Conservation (phyloP, 1,284 basidiomycete species). For the Peniophora sp. region DNA sequence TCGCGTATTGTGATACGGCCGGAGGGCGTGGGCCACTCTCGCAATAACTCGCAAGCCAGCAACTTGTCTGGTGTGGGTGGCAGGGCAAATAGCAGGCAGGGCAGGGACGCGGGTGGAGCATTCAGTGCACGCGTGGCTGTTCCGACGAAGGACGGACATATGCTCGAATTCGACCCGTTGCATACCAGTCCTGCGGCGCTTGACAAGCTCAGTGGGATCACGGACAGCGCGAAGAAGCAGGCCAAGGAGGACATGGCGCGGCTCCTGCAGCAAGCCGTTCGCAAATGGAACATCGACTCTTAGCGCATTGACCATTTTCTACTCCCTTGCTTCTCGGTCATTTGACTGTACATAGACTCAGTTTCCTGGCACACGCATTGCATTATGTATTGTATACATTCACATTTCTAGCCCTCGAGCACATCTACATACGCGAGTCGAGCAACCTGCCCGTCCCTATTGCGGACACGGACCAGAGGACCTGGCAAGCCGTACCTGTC, state of each 20-base stretch:
- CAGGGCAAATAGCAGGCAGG: no score
- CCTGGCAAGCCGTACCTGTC: slow-evolving; percentile 16
- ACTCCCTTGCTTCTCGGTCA: no score
- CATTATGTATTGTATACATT: no score
- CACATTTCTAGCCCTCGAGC: slow-evolving; percentile 10
- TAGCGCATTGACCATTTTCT: no score
- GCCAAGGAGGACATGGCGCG: slow-evolving; percentile 66
- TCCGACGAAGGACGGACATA: slow-evolving; percentile 64
- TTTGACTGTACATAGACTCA: not conserved
- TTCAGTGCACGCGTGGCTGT: slow-evolving; percentile 40
- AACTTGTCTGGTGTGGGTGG: slow-evolving; percentile 1
- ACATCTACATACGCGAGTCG: slow-evolving; percentile 22
- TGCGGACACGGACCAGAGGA: slow-evolving; percentile 32
- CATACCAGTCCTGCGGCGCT: slow-evolving; percentile 59
- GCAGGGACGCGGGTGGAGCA: no score
- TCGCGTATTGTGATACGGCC: slow-evolving; percentile 1
- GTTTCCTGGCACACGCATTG: not conserved
- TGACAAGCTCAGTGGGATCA: slow-evolving; percentile 67
- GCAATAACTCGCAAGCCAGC: slow-evolving; percentile 39
- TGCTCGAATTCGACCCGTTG: slow-evolving; percentile 74
- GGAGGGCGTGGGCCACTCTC: slow-evolving; percentile 32
- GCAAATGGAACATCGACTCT: slow-evolving; percentile 60
- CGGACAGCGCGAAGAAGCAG: slow-evolving; percentile 72
- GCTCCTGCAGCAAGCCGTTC: slow-evolving; percentile 59
- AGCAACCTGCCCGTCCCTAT: slow-evolving; percentile 27